phyloP scores from a whole-genome alignment of 352 stramenopile genomes.

The Pythium sukuiense region DNA sequence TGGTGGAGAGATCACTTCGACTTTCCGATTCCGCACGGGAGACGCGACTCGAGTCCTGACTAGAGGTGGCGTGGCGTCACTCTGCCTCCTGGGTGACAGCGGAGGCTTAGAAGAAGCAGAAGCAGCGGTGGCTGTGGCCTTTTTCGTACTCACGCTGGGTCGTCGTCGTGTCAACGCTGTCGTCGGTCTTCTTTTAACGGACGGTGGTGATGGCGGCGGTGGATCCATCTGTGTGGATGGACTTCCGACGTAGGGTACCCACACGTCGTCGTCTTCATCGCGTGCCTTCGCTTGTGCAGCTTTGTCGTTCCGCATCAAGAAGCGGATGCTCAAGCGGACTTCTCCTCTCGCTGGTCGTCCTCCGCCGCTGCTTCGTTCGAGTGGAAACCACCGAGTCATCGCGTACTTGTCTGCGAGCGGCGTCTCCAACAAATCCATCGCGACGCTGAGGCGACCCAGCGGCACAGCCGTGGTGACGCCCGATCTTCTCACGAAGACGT shows the following conservation, averaged over 20 bases:
- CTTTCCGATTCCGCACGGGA: conserved; percentile 30
- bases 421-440: conserved; percentile 50
- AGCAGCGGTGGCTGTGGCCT: background rate
- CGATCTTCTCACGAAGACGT: conserved; percentile 6
- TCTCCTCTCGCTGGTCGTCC: conserved; percentile 45
- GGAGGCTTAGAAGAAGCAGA: conserved; percentile 8
- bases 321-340: conserved; percentile 38
- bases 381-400: conserved; percentile 61
- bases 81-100: conserved; percentile 21
- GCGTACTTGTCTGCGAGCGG: conserved; percentile 44
- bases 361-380: conserved; percentile 33
- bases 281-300: background rate
- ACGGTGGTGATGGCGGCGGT: background rate
- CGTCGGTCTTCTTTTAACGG: background rate
- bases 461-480: background rate
- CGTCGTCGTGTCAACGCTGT: background rate
- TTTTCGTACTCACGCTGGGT: background rate
- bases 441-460: conserved; percentile 41
- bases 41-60: conserved; percentile 9
- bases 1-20: conserved; percentile 52
- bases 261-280: conserved; percentile 14
- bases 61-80: background rate
- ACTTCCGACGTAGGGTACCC: conserved; percentile 34
- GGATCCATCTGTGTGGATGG: background rate
- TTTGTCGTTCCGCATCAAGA: conserved; percentile 34